A percentile compares a stretch with the other conserved stretches of the same genome.
phyloP scores from a whole-genome alignment of 1,284 basidiomycete species.

The Schizophyllum amplum region DNA sequence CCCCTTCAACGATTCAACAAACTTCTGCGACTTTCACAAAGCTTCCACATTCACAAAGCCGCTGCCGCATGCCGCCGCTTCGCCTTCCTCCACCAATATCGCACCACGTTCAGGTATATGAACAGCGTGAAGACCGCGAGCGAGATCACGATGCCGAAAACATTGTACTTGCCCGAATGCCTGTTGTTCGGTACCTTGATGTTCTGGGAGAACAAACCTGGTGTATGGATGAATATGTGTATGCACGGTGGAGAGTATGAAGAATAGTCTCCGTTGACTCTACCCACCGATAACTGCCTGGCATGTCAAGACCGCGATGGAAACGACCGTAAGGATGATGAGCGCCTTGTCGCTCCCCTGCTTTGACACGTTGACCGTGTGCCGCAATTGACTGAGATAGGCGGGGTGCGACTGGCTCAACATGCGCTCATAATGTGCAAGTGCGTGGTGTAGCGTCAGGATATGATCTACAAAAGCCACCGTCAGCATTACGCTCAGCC shows the following conservation, averaged over 20 bases:
- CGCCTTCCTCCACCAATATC: conserved; percentile 11
- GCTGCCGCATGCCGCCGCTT: conserved; percentile 4
- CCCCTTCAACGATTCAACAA: too few relatives aligned
- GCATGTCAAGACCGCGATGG: conserved; percentile 63
- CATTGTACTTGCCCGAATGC: conserved; percentile 2
- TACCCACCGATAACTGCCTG: conserved; percentile 56
- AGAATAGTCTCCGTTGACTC: too few relatives aligned
- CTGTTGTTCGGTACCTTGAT: not conserved
- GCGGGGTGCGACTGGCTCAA: conserved; percentile 83
- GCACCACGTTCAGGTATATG: conserved; percentile 8
- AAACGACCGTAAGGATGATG: conserved; percentile 60
- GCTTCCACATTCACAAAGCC: not conserved
- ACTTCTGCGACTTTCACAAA: too few relatives aligned
- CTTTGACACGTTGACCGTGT: conserved; percentile 54
- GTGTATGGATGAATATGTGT: not conserved
- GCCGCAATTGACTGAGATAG: conserved; percentile 73
- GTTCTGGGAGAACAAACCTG: not conserved
- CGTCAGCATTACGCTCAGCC: not conserved
- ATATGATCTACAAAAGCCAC: conserved; percentile 75
- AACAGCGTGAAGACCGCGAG: conserved; percentile 7
- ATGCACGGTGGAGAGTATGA: conserved; percentile 1
- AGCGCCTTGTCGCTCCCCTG: conserved; percentile 61
- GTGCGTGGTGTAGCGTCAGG: conserved; percentile 75
- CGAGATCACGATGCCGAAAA: conserved; percentile 10
- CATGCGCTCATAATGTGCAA: conserved; percentile 86